phyloP scores from a whole-genome alignment of 345 rosid genomes.

The Gossypium turneri region DNA sequence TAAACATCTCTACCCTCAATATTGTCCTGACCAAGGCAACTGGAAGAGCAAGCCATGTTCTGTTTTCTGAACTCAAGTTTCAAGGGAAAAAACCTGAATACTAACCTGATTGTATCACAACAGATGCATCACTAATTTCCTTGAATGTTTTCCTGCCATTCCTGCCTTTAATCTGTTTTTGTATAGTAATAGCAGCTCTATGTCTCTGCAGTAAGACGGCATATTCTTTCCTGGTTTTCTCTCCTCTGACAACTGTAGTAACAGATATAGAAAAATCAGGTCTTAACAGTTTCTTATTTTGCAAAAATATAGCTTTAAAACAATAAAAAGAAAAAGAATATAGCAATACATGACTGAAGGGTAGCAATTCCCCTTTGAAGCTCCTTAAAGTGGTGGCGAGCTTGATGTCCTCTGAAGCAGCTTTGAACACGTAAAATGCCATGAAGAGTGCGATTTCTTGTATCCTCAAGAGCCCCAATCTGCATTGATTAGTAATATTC shows the following conservation, averaged over 20 bases:
- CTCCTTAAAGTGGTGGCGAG: constrained; percentile 59
- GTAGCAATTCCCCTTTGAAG: constrained; percentile 58
- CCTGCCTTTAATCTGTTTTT: constrained; percentile 60
- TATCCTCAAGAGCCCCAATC: constrained; percentile 97
- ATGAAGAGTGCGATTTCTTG: constrained; percentile 93
- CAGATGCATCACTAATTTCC: constrained; percentile 46
- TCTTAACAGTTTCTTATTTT: neutral
- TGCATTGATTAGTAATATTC: constrained; percentile 31
- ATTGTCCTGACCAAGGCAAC: neutral
- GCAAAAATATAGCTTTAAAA: neutral
- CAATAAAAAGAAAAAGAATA: neutral
- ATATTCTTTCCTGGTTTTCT: constrained; percentile 67
- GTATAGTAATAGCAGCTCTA: constrained; percentile 81
- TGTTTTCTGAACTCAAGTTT: neutral
- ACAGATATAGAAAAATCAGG: constrained; percentile 20
- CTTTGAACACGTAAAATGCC: constrained; percentile 94
- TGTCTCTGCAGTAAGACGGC: constrained; percentile 50
- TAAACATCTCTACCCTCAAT: neutral
- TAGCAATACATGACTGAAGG: constrained; percentile 78
- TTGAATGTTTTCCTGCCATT: constrained; percentile 38
- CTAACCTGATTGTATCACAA: constrained; percentile 78
- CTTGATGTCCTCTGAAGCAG: constrained; percentile 88
- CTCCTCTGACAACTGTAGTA: constrained; percentile 71
- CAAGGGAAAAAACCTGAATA: neutral
- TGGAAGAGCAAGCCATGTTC: neutral